Percentiles rank a stretch among this genome's conserved stretches.
Evolutionary conservation across 495 filamentous ascomycete species (phyloP).

Genomic region (Cetradonia linearis): DNA sequence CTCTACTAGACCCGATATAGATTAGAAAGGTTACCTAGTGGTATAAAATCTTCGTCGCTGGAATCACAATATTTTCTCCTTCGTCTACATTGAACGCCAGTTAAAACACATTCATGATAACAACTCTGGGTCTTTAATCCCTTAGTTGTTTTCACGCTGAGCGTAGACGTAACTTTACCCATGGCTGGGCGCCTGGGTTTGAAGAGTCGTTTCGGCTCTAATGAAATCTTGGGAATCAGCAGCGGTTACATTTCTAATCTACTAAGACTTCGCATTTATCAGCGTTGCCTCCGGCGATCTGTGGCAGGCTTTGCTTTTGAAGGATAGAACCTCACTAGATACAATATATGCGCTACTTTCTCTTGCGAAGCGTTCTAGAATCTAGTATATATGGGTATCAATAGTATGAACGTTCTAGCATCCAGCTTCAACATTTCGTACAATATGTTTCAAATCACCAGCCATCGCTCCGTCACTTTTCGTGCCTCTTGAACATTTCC

Average conservation of each 20-base stretch:
- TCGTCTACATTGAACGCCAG: conserved; percentile 41
- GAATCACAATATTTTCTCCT: conserved; percentile 25
- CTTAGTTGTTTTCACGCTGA: conserved; percentile 58
- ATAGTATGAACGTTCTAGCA: neutral
- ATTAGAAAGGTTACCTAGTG: neutral
- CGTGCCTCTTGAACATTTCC: conserved; percentile 49
- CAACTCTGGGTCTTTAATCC: conserved; percentile 34
- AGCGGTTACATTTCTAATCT: conserved; percentile 51
- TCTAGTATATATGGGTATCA: neutral
- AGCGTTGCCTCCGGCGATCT: no score
- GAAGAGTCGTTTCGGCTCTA: conserved; percentile 57
- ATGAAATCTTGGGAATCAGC: conserved; percentile 69
- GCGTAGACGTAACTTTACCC: conserved; percentile 55
- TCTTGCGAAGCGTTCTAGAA: neutral
- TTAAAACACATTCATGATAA: conserved; percentile 49
- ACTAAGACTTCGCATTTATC: neutral
- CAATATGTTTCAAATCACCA: conserved; percentile 29
- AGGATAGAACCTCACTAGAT: neutral
- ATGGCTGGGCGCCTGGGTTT: conserved; percentile 72
- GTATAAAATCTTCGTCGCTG: neutral
- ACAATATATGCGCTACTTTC: neutral
- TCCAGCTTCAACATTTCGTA: neutral
- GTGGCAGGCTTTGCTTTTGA: no score
- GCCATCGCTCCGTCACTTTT: conserved; percentile 47
- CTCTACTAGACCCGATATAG: neutral